Evolutionary conservation across 495 filamentous ascomycete genomes (phyloP), one percentile per base, ranked within the genome.

Genomic region (Aspergillus asperescens): DNA sequence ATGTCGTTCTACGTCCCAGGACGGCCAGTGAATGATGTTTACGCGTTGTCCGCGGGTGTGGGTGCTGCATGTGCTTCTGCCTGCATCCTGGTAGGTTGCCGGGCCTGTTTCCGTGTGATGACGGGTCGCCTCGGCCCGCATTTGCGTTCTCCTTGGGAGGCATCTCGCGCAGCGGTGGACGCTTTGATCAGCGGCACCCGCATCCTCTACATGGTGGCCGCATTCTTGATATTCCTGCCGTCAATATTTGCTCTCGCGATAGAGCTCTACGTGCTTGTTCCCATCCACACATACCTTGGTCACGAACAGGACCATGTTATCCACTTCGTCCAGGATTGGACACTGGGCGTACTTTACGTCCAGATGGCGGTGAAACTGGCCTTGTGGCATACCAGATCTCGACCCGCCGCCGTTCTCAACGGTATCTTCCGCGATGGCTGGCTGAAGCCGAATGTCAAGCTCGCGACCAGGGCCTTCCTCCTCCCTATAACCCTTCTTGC

Each of bases 271-370:
- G 64, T 95, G 45, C 77, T 96, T 61, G 81, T 96, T 27, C 93
- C 93, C 2, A 67, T 94, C 1, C 90, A 97, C 66, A 94, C 91
- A 3, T 87, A 91, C 59, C 78, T 90, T 29, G 71, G 62, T 4
- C 62, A 63, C 20, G 61, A 63, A 13, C 49, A 83, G 25, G 69
- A 70, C 1, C 90, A 95, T 62, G 85, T 88, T 29, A 81, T 97
- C 32, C 87, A 95, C 58, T 78, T 96, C 46, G 81, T 96, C 49
- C 92, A 97, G 65, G 82, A 88, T 58, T 98, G 94, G 90, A 94
- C 90, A 1, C 72, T 97, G 3, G 94, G 94, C 7, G 81, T 97
- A 16, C 78, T 98, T 25, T 96, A 96, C 67, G 79, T 95, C 44
- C 92, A 95, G 52, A 82, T 96, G 68, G 81, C 81, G n/a, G 77